Evolutionary conservation across 257 asterid genomes (phyloP), one percentile per base, ranked within the genome.

Genomic region (Catharanthus roseus): DNA sequence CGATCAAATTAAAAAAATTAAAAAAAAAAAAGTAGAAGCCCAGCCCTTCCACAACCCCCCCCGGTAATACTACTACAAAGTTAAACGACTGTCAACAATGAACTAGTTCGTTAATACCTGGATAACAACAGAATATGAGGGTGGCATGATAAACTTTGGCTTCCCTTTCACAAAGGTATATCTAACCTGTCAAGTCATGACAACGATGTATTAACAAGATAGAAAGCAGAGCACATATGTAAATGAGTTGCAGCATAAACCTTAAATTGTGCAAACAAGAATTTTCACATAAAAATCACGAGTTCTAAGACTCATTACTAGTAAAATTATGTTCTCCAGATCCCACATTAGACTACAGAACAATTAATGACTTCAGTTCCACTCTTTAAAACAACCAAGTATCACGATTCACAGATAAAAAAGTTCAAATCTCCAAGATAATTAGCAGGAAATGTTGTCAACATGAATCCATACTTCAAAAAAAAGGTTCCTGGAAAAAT

Each of bases 141-240:
- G 96, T 57, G 96, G 97, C 96, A 88, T 86, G 49, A 85, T 66
- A 76, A 91, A 91, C 76, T 84, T 78, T 55, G 75, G 80, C 63
- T 60, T 81, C 66, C 88, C 89, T 78, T 88, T 93, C 51, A 47
- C 28, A 77, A 84, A 86, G 51, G 91, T 86, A 75, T 91, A 91
- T 64, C 85, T 77, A 19, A 86, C 93, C 99, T 93, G 86, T 77
- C 55, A 77, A 42, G 62, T 62, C 69, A 68, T 67, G 42, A 60
- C 42, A 31, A 12, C 44, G 41, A 56, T 0, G 69, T 19, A 38
- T 68, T 57, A 76, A 71, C 64, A 51, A 38, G n/a, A 38, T 45
- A 53, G 56, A 31, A 54, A 54, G 70, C 2, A 63, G 4, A 41
- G 38, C 54, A 39, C 8, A 41, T 24, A 24, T 4, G 21, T 65